These are phyloP conservation scores for Ilyonectria robusta DNA, from an alignment of 2,329 filamentous ascomycete species.

Conservation along the genomic window DNA sequence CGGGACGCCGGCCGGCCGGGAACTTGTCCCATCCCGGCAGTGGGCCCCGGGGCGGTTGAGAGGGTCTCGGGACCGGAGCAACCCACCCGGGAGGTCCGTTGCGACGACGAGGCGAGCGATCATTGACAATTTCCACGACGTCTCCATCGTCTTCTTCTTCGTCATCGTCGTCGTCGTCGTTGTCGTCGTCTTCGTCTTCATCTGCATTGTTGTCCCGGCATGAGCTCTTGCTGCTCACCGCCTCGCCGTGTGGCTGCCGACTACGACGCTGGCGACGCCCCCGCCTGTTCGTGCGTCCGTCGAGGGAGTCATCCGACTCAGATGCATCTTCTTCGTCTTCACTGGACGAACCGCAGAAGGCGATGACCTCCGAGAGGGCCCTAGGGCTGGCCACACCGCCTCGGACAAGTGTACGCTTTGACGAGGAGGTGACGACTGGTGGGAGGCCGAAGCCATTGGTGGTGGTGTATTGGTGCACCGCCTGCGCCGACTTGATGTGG, in stretches of 20 bases:
- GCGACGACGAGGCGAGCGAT: slow-evolving; percentile 12
- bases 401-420: slow-evolving; percentile 16
- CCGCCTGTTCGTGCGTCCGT: slow-evolving; percentile 25
- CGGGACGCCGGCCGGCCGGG: neutral
- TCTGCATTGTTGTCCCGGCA: slow-evolving; percentile 30
- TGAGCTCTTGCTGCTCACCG: slow-evolving; percentile 28
- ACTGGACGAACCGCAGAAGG: slow-evolving; percentile 37
- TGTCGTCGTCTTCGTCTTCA: slow-evolving; percentile 24
- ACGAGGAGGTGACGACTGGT: slow-evolving; percentile 26
- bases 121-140: neutral
- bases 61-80: neutral
- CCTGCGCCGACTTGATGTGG: slow-evolving; percentile 56
- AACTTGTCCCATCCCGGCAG: neutral
- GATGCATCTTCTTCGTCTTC: slow-evolving; percentile 33
- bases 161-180: slow-evolving; percentile 14
- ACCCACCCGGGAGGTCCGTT: slow-evolving; percentile 1
- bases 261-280: slow-evolving; percentile 33
- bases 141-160: slow-evolving; percentile 6
- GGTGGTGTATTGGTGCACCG: slow-evolving; percentile 50
- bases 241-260: slow-evolving; percentile 27
- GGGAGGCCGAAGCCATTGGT: slow-evolving; percentile 52
- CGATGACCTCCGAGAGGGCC: slow-evolving; percentile 38
- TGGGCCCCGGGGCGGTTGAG: slow-evolving; percentile 10
- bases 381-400: slow-evolving; percentile 27
- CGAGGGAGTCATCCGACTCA: slow-evolving; percentile 43